Evolutionary conservation across 176 grass and related monocot species (phyloP).

Genomic region (Oryza brachyantha): DNA sequence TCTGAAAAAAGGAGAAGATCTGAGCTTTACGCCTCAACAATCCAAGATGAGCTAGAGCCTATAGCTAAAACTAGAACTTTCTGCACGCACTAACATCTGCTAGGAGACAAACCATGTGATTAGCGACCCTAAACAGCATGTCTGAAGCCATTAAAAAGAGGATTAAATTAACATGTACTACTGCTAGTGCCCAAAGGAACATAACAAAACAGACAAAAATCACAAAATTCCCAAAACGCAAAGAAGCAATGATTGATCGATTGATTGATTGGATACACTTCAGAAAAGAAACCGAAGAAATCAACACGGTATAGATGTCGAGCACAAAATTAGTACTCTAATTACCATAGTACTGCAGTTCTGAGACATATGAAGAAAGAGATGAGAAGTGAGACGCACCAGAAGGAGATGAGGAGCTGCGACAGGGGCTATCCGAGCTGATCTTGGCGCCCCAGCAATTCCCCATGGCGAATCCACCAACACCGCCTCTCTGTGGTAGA

Average conservation of each 20-base stretch:
- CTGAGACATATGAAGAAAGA: not conserved
- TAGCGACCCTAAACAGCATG: not conserved
- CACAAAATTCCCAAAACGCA: not conserved
- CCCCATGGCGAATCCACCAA: slow-evolving; percentile 44
- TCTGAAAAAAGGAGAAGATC: not conserved
- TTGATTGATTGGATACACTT: not conserved
- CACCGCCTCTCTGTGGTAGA: not conserved
- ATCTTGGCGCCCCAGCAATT: slow-evolving; percentile 78
- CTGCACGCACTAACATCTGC: not conserved
- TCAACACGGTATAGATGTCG: not conserved
- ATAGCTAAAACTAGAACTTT: not conserved
- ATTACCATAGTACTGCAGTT: not conserved
- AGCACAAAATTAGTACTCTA: not conserved
- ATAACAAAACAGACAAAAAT: not conserved
- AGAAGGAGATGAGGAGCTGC: slow-evolving; percentile 28
- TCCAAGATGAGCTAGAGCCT: not conserved
- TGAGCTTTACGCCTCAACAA: not conserved
- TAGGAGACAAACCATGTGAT: slow-evolving; percentile 5
- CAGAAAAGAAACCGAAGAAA: not conserved
- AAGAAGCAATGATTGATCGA: not conserved
- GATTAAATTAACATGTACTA: not conserved
- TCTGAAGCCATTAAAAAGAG: not conserved
- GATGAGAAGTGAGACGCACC: not conserved
- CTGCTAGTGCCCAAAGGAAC: not conserved
- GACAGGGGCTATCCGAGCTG: slow-evolving; percentile 53